Evolutionary conservation across 148 eudicot species (phyloP), one percentile per base, ranked within the genome.

Genomic region (Gaultheria prostrata): DNA sequence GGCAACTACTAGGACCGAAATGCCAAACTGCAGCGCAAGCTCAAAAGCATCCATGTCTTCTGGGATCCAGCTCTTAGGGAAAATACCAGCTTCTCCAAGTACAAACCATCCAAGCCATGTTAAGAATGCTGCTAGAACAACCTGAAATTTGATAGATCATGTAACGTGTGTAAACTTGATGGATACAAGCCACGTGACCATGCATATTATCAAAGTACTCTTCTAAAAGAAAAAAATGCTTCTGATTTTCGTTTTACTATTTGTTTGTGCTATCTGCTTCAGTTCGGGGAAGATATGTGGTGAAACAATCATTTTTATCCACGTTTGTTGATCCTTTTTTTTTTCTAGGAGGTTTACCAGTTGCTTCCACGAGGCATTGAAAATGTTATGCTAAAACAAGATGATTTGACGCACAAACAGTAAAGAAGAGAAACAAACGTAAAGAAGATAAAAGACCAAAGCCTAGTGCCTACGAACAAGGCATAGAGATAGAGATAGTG

Each of bases 21-120:
- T 94, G 79, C 95, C 97, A 86, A 97, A 97, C 94, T 97, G 98
- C 84, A 97, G 88, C 30, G 99, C 97, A 85, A 94, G 94, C 90
- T 97, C 98, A 89, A 97, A 94, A 83, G 88, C 93, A 88, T 97
- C 97, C 99, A 94, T 97, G 39, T 86, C 91, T 85, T 88, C 79
- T 56, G 98, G 99, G 82, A 97, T 90, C 98, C 97, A 94, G 30
- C 79, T 82, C 83, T 86, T 85, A 48, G 99, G 98, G 89, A 89
- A 94, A 77, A 94, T 59, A 87, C 93, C 93, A 86, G 87, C 88
- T 83, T 90, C 90, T 61, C 99, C 99, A 86, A 91, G 82, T 67
- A 90, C 77, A 79, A 93, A 94, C 99, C 99, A 97, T 48, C 89
- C 93, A 43, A 94, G 77, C 97, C 97, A 97, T 72, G 99, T 97